Evolutionary conservation across 495 filamentous ascomycete species (phyloP), one percentile per base, ranked within the genome.

Genomic region (Pyronema omphalodes): DNA sequence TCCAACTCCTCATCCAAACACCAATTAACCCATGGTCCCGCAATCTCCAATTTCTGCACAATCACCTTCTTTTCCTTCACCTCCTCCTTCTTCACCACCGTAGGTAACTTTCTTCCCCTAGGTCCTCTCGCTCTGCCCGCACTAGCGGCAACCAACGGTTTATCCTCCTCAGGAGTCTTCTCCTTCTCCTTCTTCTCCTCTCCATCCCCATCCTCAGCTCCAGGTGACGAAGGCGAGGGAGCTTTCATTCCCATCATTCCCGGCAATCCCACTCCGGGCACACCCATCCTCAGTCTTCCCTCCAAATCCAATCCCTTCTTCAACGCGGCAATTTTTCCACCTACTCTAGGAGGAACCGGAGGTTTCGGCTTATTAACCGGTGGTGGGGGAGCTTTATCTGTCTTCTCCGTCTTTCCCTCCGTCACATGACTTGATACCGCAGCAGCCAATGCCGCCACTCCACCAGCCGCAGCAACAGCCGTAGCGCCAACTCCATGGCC

Each of bases 231-330:
- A 2, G 23, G 23, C 23, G 23, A 29, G 5, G 23, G 2, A 29
- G 23, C 23, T 29, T 5, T 29, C 23, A n/a, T n/a, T n/a, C n/a
- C n/a, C n/a, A 29, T 5, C 23, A 29, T 29, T 19, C 36, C 36
- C 23, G 50, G 50, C 35, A 37, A 18, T 18, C 79, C 77, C 15
- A 70, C 76, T 57, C 82, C 80, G 9, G 86, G 88, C n/a, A n/a
- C n/a, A 11, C 93, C 91, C 6, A 88, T 67, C 66, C 83, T 80
- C 39, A 98, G 71, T 12, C 86, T 79, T 12, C 82, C 83, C 18
- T 96, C 91, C 39, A 98, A 69, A 63, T 96, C 88, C 71, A 96
- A 76, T 3, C 85, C 87, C 12, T 83, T 82, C 68, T 93, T 86
- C 50, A 96, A 64, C 19, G 88, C 84, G 12, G 88, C 86, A 61